phyloP scores from a whole-genome alignment of 2,329 filamentous ascomycete species.

The Botryotinia calthae region DNA sequence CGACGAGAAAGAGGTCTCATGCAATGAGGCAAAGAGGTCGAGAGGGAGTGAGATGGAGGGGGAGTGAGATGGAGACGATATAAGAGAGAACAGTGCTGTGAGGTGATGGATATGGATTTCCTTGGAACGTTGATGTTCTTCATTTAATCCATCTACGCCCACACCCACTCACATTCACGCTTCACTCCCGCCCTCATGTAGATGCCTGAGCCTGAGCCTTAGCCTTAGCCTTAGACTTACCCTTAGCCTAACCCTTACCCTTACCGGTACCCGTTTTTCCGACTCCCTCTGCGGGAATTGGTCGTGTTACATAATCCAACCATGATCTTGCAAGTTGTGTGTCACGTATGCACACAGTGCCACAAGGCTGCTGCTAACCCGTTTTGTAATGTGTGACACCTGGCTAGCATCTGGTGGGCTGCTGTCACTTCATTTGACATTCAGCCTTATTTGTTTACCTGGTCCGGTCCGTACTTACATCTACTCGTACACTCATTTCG shows the following conservation, averaged over 20 bases:
- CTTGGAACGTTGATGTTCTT: not conserved
- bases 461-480: not conserved
- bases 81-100: not conserved
- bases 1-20: not conserved
- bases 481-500: not conserved
- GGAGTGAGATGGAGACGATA: not conserved
- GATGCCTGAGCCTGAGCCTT: not conserved
- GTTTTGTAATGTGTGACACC: not conserved
- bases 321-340: no score
- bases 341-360: no score
- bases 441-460: constrained; percentile 1
- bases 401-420: not conserved
- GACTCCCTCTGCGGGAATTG: not conserved
- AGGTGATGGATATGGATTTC: not conserved
- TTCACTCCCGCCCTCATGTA: not conserved
- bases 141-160: not conserved
- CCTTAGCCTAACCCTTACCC: not conserved
- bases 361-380: constrained; percentile 5
- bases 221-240: not conserved
- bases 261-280: no score
- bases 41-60: not conserved
- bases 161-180: not conserved
- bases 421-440: not conserved
- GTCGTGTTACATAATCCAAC: not conserved
- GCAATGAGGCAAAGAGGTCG: not conserved